These are phyloP conservation scores for Aspergillus hiratsukae DNA, from an alignment of 2,329 filamentous ascomycete genomes.

Conservation along the genomic window DNA sequence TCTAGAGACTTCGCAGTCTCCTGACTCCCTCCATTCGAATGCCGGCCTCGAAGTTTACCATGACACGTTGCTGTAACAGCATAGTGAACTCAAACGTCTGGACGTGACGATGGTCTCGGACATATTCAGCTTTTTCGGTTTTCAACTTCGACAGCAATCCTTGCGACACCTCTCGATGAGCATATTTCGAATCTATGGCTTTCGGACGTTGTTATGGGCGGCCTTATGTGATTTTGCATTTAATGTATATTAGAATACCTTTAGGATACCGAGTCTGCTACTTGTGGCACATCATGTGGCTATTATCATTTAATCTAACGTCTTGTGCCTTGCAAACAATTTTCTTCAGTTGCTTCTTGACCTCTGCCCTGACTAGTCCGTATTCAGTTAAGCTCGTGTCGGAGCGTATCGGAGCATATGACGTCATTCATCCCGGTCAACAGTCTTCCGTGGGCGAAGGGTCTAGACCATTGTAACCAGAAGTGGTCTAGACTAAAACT, in stretches of 20 bases:
- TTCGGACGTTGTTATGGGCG: background rate
- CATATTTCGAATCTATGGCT: background rate
- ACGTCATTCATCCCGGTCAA: background rate
- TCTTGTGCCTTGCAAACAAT: too few relatives aligned
- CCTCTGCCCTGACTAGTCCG: background rate
- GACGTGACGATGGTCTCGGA: background rate
- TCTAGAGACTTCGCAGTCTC: constrained; percentile 5
- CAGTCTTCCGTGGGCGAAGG: too few relatives aligned
- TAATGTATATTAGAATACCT: background rate
- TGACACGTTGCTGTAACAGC: background rate
- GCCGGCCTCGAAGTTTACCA: background rate
- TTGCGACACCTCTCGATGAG: background rate
- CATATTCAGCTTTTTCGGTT: background rate
- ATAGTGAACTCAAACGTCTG: background rate
- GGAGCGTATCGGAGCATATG: background rate
- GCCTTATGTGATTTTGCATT: background rate
- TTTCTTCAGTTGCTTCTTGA: too few relatives aligned
- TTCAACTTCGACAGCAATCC: background rate
- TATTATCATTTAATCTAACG: background rate
- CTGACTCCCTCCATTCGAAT: background rate
- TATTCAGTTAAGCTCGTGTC: background rate
- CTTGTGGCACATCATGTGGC: background rate
- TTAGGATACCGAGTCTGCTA: background rate
- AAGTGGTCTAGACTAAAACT: too few relatives aligned
- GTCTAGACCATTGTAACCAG: too few relatives aligned